Conservation (phyloP, 495 filamentous ascomycete species). For the Saxophila tyrrhenica region DNA sequence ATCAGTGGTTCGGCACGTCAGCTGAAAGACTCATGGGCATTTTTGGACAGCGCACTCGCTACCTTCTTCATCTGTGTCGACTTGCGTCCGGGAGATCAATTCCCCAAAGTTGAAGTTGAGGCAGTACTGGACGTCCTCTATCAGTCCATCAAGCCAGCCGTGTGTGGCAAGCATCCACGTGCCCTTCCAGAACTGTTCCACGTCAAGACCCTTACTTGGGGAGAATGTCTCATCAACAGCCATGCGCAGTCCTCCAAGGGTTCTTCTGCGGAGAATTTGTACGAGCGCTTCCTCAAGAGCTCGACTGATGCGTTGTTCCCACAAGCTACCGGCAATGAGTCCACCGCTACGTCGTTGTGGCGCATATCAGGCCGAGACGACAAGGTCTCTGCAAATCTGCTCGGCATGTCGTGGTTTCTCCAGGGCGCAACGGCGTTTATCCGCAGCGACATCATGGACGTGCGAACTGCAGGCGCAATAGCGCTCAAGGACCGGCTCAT, state of each 20-base stretch:
- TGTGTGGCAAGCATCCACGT: constrained; percentile 17
- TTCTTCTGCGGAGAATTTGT: neutral
- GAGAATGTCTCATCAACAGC: neutral
- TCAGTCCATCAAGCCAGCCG: constrained; percentile 2
- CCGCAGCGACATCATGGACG: constrained; percentile 75
- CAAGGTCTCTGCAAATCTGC: constrained; percentile 27
- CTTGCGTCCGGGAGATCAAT: neutral
- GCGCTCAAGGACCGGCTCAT: constrained; percentile 65
- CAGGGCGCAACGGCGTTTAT: constrained; percentile 33
- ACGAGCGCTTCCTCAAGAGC: constrained; percentile 6
- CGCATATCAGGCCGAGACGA: constrained; percentile 1
- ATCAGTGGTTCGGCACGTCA: neutral
- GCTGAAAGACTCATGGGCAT: constrained; percentile 8
- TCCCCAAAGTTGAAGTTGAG: neutral
- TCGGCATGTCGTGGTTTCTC: constrained; percentile 60
- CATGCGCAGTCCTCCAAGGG: neutral
- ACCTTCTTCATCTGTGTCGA: neutral
- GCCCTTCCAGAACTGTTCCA: constrained; percentile 12
- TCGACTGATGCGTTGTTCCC: constrained; percentile 6
- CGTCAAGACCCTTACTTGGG: neutral
- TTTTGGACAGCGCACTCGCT: neutral
- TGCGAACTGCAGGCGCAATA: constrained; percentile 62
- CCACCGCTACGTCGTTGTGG: neutral
- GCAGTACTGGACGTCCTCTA: constrained; percentile 7
- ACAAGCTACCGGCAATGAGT: neutral